phyloP scores from a whole-genome alignment of 208 protist species.

The Entamoeba nuttalli region DNA sequence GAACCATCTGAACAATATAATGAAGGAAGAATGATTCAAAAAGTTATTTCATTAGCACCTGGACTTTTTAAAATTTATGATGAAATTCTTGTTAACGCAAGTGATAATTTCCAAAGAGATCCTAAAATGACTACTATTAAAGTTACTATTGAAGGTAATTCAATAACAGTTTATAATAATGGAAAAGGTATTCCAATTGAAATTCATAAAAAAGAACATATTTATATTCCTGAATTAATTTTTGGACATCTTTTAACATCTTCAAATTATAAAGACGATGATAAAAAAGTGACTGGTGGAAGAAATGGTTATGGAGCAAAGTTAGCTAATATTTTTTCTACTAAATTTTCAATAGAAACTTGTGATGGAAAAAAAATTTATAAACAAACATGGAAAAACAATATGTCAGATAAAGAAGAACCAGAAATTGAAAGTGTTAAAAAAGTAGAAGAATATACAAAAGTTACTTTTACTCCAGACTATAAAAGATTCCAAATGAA shows the following conservation, averaged over 20 bases:
- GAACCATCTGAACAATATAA: background rate
- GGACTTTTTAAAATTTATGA: slow-evolving; percentile 99
- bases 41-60: slow-evolving; percentile 3
- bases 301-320: slow-evolving; percentile 96
- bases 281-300: slow-evolving; percentile 82
- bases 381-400: slow-evolving; percentile 74
- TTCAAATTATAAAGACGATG: slow-evolving; percentile 92
- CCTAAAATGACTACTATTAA: slow-evolving; percentile 1
- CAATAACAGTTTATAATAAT: slow-evolving; percentile 11
- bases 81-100: slow-evolving; percentile 99
- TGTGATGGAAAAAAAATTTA: slow-evolving; percentile 53
- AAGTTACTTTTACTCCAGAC: slow-evolving; percentile 93
- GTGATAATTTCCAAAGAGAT: slow-evolving; percentile 95
- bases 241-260: slow-evolving; percentile 96
- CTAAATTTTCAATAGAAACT: slow-evolving; percentile 74
- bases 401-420: slow-evolving; percentile 77
- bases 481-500: slow-evolving; percentile 78
- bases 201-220: slow-evolving; percentile 52
- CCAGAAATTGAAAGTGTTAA: slow-evolving; percentile 58
- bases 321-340: slow-evolving; percentile 98
- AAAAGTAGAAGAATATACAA: slow-evolving; percentile 70
- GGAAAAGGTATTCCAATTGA: slow-evolving; percentile 15
- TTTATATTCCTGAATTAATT: slow-evolving; percentile 96
- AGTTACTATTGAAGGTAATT: background rate
- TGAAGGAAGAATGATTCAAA: background rate